phyloP scores from a whole-genome alignment of 2,329 filamentous ascomycete genomes.

The Periconia digitata region DNA sequence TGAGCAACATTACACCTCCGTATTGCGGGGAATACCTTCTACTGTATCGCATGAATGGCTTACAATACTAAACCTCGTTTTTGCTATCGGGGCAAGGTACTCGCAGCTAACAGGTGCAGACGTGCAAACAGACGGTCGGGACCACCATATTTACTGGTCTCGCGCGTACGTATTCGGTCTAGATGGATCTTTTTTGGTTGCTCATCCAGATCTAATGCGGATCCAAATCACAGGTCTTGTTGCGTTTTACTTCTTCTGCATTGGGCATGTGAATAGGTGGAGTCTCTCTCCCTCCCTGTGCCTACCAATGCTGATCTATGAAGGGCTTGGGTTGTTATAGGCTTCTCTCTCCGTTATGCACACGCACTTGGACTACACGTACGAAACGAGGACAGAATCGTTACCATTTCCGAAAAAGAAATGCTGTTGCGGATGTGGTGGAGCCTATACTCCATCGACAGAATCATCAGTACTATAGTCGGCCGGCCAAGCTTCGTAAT shows the following conservation, averaged over 20 bases:
- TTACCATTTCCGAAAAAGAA: slow-evolving; percentile 31
- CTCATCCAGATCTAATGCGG: neutral
- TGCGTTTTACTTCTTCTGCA: slow-evolving; percentile 27
- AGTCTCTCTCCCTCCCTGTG: neutral
- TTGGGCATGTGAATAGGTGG: slow-evolving; percentile 26
- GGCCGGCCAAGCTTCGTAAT: slow-evolving; percentile 42
- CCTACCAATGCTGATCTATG: neutral
- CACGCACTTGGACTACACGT: slow-evolving; percentile 44
- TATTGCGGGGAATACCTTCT: slow-evolving; percentile 10
- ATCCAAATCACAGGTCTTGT: slow-evolving; percentile 18
- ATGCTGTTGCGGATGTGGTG: slow-evolving; percentile 39
- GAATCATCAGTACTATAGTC: slow-evolving; percentile 40
- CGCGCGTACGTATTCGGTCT: neutral
- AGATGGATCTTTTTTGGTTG: neutral
- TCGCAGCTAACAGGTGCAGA: slow-evolving; percentile 27
- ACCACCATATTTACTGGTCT: slow-evolving; percentile 29
- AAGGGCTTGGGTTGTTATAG: slow-evolving; percentile 39
- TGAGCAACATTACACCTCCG: slow-evolving; percentile 15
- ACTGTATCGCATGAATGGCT: slow-evolving; percentile 21
- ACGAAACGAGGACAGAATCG: slow-evolving; percentile 33
- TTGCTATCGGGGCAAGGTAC: slow-evolving; percentile 42
- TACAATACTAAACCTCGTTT: slow-evolving; percentile 41
- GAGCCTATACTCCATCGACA: slow-evolving; percentile 27
- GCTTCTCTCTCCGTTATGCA: too few species aligned
- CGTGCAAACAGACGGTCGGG: slow-evolving; percentile 31